Percentiles rank a stretch among this genome's conserved stretches.
Evolutionary conservation across 1,139 yeast species (phyloP).

Genomic region (Ogataea hybrid): DNA sequence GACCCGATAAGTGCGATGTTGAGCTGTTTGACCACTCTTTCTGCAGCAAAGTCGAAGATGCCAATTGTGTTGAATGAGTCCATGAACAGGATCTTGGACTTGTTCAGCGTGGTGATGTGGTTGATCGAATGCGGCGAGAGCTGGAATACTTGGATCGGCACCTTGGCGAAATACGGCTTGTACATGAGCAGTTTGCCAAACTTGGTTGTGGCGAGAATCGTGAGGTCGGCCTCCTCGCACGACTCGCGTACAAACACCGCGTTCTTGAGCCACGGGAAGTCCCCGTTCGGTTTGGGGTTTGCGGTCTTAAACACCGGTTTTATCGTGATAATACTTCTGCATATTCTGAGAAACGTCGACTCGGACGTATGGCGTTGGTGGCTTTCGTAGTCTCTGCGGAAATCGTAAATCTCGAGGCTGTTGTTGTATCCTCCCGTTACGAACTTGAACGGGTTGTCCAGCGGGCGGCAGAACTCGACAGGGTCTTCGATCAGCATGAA

Average conservation of each 20-base stretch:
- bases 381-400: constrained; percentile 15
- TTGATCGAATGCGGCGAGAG: constrained; percentile 26
- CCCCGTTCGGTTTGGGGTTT: constrained; percentile 16
- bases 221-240: constrained; percentile 12
- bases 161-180: constrained; percentile 22
- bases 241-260: constrained; percentile 19
- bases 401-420: constrained; percentile 24
- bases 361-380: constrained; percentile 11
- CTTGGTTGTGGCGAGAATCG: constrained; percentile 22
- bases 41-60: constrained; percentile 20
- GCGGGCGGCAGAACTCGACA: constrained; percentile 23
- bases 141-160: constrained; percentile 22
- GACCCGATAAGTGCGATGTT: constrained; percentile 26
- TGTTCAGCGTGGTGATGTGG: constrained; percentile 12
- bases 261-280: constrained; percentile 29
- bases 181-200: constrained; percentile 25
- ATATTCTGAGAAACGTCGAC: constrained; percentile 16
- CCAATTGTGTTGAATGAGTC: constrained; percentile 28
- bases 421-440: constrained; percentile 29
- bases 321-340: constrained; percentile 21
- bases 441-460: constrained; percentile 22
- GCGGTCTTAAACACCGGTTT: constrained; percentile 24
- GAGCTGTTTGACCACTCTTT: constrained; percentile 19
- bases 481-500: constrained; percentile 27
- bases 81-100: constrained; percentile 19